Percentiles rank a stretch among this genome's conserved stretches.
Evolutionary conservation across 495 filamentous ascomycete species (phyloP).

Genomic region (Trichoderma reesei): DNA sequence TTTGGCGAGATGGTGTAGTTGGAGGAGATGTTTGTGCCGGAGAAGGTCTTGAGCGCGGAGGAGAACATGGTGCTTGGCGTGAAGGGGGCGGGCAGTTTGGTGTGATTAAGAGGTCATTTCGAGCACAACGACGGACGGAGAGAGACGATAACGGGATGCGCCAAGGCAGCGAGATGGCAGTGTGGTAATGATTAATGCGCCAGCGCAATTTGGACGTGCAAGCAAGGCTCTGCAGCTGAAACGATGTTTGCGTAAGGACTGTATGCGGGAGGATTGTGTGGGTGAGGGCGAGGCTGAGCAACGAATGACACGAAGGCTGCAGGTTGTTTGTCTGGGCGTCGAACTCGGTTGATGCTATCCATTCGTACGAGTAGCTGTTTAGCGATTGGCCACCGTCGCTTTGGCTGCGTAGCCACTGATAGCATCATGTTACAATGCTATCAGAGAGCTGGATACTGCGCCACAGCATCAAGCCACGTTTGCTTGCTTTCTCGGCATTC

Average conservation of each 20-base stretch:
- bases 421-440: slow-evolving; percentile 5
- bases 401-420: too few relatives aligned
- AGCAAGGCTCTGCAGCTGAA: too few relatives aligned
- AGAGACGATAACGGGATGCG: not conserved
- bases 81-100: slow-evolving; percentile 4
- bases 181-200: not conserved
- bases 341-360: not conserved
- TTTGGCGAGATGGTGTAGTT: slow-evolving; percentile 73
- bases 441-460: not conserved
- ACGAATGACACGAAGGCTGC: not conserved
- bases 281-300: slow-evolving; percentile 2
- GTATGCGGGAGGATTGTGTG: too few relatives aligned
- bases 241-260: too few relatives aligned
- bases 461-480: not conserved
- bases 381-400: slow-evolving; percentile 1
- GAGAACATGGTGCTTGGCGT: slow-evolving; percentile 62
- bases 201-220: not conserved
- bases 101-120: not conserved
- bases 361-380: too few relatives aligned
- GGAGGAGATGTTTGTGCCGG: slow-evolving; percentile 71
- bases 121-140: not conserved
- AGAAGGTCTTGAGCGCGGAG: slow-evolving; percentile 82
- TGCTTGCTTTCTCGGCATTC: not conserved
- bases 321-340: not conserved
- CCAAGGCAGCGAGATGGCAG: not conserved